Conservation (phyloP, 2,329 filamentous ascomycete genomes). For the Aspergillus pseudoglaucus region DNA sequence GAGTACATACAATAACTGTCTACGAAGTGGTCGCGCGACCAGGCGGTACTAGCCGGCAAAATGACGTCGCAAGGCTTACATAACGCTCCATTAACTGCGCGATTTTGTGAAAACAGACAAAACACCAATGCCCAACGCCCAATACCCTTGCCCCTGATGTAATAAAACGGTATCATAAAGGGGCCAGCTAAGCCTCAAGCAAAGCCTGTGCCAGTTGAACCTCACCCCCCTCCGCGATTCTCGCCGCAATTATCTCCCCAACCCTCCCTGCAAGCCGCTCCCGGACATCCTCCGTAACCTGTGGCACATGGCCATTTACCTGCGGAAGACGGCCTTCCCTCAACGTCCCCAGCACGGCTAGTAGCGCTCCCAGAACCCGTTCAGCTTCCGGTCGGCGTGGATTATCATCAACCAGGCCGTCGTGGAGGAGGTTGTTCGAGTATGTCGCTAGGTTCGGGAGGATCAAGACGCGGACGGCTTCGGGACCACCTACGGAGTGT, state of each 20-base stretch:
- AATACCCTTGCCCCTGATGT: background rate
- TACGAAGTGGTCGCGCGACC: too few species aligned
- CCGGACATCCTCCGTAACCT: conserved; percentile 32
- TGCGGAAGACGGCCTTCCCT: conserved; percentile 39
- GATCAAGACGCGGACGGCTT: conserved; percentile 58
- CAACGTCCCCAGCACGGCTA: conserved; percentile 51
- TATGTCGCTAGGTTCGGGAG: conserved; percentile 61
- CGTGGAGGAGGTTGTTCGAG: conserved; percentile 53
- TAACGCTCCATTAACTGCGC: too few species aligned
- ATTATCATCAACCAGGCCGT: conserved; percentile 46
- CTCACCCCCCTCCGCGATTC: conserved; percentile 37
- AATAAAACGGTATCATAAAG: conserved; percentile 1
- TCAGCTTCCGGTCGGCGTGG: conserved; percentile 53
- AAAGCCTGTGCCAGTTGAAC: conserved; percentile 35
- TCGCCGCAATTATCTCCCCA: conserved; percentile 36
- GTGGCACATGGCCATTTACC: conserved; percentile 35
- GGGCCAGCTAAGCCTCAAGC: conserved; percentile 19
- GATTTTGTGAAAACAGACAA: too few species aligned
- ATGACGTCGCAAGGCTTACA: too few species aligned
- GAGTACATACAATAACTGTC: too few species aligned
- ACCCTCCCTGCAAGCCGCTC: conserved; percentile 34
- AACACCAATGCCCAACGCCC: too few species aligned
- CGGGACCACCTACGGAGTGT: conserved; percentile 64
- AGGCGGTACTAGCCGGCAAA: too few species aligned
- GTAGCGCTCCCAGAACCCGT: conserved; percentile 52